phyloP scores from a whole-genome alignment of 805 yeast genomes.

The fission yeast (Schizosaccharomyces pombe) region DNA sequence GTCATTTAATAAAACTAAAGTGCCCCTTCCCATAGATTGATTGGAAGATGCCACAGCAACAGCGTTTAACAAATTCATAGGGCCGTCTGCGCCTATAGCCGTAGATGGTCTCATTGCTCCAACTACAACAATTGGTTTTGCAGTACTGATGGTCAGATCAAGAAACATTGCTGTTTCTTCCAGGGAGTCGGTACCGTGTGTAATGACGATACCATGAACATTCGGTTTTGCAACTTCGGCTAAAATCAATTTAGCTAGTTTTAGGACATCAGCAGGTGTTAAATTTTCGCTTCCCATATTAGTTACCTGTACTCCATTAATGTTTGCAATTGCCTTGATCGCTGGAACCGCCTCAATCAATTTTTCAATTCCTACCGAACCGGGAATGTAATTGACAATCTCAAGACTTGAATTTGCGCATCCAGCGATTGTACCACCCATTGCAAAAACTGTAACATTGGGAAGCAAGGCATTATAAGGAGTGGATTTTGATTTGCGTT shows the following conservation, averaged over 20 bases:
- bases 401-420: conserved; percentile 25
- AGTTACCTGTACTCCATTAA: conserved; percentile 23
- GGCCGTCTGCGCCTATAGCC: conserved; percentile 47
- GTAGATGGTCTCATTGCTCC: conserved; percentile 60
- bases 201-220: conserved; percentile 26
- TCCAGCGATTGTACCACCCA: conserved; percentile 39
- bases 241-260: conserved; percentile 18
- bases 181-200: conserved; percentile 28
- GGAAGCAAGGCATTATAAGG: conserved; percentile 10
- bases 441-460: conserved; percentile 27
- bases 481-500: neutral
- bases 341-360: conserved; percentile 21
- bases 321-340: conserved; percentile 20
- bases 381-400: conserved; percentile 32
- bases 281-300: conserved; percentile 25
- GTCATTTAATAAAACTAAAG: conserved; percentile 41
- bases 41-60: conserved; percentile 36
- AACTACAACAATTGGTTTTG: conserved; percentile 34
- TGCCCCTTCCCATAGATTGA: conserved; percentile 32
- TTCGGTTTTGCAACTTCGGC: conserved; percentile 14
- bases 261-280: conserved; percentile 17
- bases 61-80: conserved; percentile 50
- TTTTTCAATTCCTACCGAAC: conserved; percentile 14
- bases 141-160: conserved; percentile 19
- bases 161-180: conserved; percentile 30